Base-by-base conservation (phyloP, 257 asterid species). In the Prunella vulgaris region DNA sequence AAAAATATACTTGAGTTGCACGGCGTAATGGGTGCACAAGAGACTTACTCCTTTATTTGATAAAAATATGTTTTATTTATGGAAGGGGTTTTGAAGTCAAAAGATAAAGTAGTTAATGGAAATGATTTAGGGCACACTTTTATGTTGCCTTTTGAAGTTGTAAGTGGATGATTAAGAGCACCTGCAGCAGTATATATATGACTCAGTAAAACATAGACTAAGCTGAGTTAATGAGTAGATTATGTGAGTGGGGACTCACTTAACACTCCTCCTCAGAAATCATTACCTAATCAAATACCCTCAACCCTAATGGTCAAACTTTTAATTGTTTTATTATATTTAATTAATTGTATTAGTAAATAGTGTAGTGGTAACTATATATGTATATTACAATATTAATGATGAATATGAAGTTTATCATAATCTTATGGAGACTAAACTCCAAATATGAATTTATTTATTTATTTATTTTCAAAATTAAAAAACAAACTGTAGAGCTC, bases 11-110 rank as follows among this genome's bases (percentile, higher is more conserved):
- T 28, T 27, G 2, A 27, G 32, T 27, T 28, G 33, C 5, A 28
- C 5, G 2, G 33, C 5, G 33, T 0, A 1, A 0, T 28, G 3
- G 33, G 33, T 28, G 33, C 5, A 28, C 32, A 27, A 4, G 32
- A 27, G 2, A 27, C 4, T 27, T 27, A 27, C 4, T 27, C 4
- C 3, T 3, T 28, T 28, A 27, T 4, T 27, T 1, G 4, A 27
- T 7, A 35, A 44, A 44, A 4, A 46, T 15, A 46, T 13, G n/a
- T 53, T n/a, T 35, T 9, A 18, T 40, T 38, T 20, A 46, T 17
- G 30, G 12, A 15, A 48, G 68, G 66, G 25, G 24, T 17, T n/a
- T 76, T 75, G 35, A 66, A 75, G 88, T 85, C 88, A 85, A 85
- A 82, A 76, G 73, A 52, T 24, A 77, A 77, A 76, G 77, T 64